A percentile compares a stretch with the other conserved stretches of the same genome.
phyloP scores from a whole-genome alignment of 139 green algal genomes.

The Astrephomene gubernaculifera region DNA sequence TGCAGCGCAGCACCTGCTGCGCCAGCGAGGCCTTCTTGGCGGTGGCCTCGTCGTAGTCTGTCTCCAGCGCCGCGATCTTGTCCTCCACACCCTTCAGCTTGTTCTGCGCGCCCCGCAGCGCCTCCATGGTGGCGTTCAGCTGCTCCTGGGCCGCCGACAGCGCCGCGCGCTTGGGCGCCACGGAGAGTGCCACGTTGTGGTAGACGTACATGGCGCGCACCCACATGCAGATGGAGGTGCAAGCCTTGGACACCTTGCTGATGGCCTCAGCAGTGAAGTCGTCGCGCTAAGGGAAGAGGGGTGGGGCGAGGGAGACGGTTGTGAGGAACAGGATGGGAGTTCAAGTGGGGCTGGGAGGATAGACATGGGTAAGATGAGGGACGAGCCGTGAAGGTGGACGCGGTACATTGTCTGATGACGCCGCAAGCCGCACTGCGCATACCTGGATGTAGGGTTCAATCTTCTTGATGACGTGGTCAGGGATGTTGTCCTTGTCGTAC shows the following conservation, averaged over 20 bases:
- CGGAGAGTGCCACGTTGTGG: constrained; percentile 81
- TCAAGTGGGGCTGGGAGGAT: neutral
- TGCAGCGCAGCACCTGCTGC: constrained; percentile 74
- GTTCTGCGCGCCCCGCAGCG: constrained; percentile 60
- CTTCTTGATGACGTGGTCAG: constrained; percentile 70
- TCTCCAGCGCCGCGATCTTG: constrained; percentile 79
- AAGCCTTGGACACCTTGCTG: constrained; percentile 85
- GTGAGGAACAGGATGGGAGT: neutral
- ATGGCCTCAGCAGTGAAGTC: constrained; percentile 82
- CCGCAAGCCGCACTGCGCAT: neutral
- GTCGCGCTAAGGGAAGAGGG: constrained; percentile 57
- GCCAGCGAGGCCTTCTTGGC: constrained; percentile 82
- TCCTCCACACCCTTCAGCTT: constrained; percentile 76
- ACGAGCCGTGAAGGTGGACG: neutral
- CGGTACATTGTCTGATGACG: neutral
- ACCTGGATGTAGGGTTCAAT: constrained; percentile 64
- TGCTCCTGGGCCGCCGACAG: constrained; percentile 65
- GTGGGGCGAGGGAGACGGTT: neutral
- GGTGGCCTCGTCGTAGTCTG: constrained; percentile 71
- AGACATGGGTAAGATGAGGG: neutral
- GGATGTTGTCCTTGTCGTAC: constrained; percentile 90
- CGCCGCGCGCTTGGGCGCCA: constrained; percentile 81
- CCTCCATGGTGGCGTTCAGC: constrained; percentile 70
- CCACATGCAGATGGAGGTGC: constrained; percentile 92
- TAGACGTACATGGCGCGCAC: constrained; percentile 87